Conservation (phyloP, 2,329 filamentous ascomycete species). For the Raffaelea ambrosiae region DNA sequence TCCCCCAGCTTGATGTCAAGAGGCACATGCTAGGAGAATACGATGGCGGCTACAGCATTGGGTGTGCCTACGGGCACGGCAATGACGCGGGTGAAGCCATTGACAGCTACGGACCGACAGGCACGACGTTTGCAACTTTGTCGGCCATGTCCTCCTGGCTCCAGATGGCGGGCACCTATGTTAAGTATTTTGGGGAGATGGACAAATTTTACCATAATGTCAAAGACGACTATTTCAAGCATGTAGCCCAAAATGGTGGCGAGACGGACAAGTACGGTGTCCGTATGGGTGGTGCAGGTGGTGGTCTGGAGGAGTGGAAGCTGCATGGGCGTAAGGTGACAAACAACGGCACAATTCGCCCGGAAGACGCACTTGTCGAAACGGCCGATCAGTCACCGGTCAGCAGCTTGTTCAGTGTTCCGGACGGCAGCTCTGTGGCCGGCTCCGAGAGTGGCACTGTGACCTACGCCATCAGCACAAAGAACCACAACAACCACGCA, state of each 20-base stretch:
- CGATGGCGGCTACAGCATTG: background rate
- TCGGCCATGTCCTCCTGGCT: conserved; percentile 41
- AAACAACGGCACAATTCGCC: conserved; percentile 33
- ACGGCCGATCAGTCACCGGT: conserved; percentile 18
- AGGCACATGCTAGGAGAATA: conserved; percentile 37
- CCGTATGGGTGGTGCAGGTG: conserved; percentile 34
- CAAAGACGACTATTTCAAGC: conserved; percentile 36
- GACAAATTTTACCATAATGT: conserved; percentile 43
- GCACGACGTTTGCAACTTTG: conserved; percentile 40
- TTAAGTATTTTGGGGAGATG: conserved; percentile 43
- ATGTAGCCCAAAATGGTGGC: conserved; percentile 12
- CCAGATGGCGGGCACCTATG: conserved; percentile 49
- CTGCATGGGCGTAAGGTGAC: conserved; percentile 28
- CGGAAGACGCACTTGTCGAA: conserved; percentile 14
- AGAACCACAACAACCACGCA: no score
- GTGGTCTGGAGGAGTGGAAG: conserved; percentile 48
- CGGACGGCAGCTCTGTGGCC: conserved; percentile 2
- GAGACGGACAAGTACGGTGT: conserved; percentile 26
- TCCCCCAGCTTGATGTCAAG: conserved; percentile 58
- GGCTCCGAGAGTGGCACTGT: no score
- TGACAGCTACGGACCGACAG: conserved; percentile 32
- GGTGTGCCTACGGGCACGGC: background rate
- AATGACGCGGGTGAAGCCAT: conserved; percentile 17
- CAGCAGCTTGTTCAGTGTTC: conserved; percentile 17
- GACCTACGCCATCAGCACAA: no score